Evolutionary conservation across 2,329 filamentous ascomycete genomes (phyloP).

Genomic region (Colletotrichum siamense): DNA sequence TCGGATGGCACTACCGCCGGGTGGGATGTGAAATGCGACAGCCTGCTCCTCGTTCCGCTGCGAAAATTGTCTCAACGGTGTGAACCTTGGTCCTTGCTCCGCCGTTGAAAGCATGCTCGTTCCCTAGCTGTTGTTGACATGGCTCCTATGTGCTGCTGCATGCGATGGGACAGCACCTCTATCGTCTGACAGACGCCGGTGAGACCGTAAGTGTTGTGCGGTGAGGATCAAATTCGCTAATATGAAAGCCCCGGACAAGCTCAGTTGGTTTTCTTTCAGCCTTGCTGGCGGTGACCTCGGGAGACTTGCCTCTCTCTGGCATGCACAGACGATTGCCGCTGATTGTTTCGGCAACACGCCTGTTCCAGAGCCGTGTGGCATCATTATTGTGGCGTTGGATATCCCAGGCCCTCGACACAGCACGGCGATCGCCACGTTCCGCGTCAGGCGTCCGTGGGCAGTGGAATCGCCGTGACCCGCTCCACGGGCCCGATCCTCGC

Average conservation of each 20-base stretch:
- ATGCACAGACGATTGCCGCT: neutral
- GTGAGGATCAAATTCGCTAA: neutral
- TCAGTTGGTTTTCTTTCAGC: neutral
- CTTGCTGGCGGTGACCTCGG: neutral
- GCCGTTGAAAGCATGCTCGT: neutral
- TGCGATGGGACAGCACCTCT: neutral
- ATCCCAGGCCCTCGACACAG: neutral
- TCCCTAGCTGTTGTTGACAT: neutral
- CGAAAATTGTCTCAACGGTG: neutral
- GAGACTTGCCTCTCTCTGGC: neutral
- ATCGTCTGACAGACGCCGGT: neutral
- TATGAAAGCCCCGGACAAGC: neutral
- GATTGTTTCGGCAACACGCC: neutral
- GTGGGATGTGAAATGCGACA: neutral
- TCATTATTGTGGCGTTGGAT: neutral
- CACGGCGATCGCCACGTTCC: neutral
- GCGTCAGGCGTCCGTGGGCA: neutral
- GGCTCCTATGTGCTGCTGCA: neutral
- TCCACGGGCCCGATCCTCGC: neutral
- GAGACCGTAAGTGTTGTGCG: neutral
- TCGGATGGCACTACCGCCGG: neutral
- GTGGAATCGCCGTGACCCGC: neutral
- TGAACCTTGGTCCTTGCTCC: neutral
- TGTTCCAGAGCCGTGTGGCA: neutral
- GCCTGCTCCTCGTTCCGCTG: neutral